Percentiles rank a stretch among this genome's conserved stretches.
Evolutionary conservation across 1,284 basidiomycete species (phyloP).

Genomic region (Phlebopus sp.): DNA sequence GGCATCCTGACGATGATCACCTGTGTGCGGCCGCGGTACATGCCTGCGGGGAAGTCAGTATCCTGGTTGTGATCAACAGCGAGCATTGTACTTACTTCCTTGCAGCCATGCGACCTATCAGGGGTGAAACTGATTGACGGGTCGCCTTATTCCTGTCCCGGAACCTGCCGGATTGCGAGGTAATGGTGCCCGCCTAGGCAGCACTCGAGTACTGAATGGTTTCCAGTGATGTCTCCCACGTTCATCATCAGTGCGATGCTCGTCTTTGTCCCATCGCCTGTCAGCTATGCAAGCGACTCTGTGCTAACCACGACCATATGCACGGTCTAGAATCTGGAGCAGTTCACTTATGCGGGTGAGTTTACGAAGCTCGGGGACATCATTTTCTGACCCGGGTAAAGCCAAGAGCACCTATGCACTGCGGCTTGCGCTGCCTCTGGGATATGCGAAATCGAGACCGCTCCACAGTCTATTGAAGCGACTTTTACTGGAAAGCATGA

Average conservation of each 20-base stretch:
- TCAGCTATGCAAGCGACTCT: slow-evolving; percentile 52
- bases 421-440: slow-evolving; percentile 42
- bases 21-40: slow-evolving; percentile 52
- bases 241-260: slow-evolving; percentile 45
- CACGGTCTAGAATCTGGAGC: slow-evolving; percentile 43
- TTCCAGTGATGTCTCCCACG: slow-evolving; percentile 42
- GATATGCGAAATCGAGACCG: slow-evolving; percentile 55
- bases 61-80: not conserved
- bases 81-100: not conserved
- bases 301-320: slow-evolving; percentile 47
- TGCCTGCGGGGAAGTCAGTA: slow-evolving; percentile 50
- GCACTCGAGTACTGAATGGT: not conserved
- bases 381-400: slow-evolving; percentile 19
- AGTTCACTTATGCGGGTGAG: slow-evolving; percentile 60
- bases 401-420: slow-evolving; percentile 49
- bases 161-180: slow-evolving; percentile 45
- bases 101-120: slow-evolving; percentile 46
- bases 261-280: slow-evolving; percentile 53
- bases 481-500: slow-evolving; percentile 50
- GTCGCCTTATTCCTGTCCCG: slow-evolving; percentile 39
- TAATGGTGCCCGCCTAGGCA: slow-evolving; percentile 10
- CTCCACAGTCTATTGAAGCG: slow-evolving; percentile 55
- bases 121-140: slow-evolving; percentile 33
- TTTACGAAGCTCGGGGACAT: slow-evolving; percentile 3
- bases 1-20: slow-evolving; percentile 47